These are phyloP conservation scores for Moricandia arvensis DNA, from an alignment of 345 rosid genomes.

Conservation along the genomic window DNA sequence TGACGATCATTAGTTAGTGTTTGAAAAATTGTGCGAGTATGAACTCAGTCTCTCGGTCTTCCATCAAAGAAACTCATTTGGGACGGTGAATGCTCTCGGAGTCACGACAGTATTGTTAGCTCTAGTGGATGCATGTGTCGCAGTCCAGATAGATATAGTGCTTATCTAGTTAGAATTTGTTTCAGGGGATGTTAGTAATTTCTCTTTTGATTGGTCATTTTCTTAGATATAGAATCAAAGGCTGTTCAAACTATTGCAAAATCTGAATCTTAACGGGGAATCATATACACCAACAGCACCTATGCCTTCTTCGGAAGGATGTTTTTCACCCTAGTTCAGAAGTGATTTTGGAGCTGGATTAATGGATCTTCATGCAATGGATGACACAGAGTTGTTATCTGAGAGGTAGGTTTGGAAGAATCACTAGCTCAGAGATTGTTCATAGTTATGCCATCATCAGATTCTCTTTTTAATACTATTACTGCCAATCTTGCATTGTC, in stretches of 20 bases:
- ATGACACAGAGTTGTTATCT: slow-evolving; percentile 89
- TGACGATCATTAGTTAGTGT: background rate
- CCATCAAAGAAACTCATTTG: too few species aligned
- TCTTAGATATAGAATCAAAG: slow-evolving; percentile 59
- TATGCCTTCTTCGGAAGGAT: slow-evolving; percentile 60
- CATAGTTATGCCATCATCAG: slow-evolving; percentile 2
- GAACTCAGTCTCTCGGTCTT: background rate
- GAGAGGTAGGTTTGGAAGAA: slow-evolving; percentile 56
- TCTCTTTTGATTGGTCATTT: background rate
- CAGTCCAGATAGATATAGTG: background rate
- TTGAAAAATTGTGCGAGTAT: background rate
- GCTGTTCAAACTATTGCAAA: slow-evolving; percentile 87
- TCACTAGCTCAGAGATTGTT: background rate
- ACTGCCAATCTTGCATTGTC: background rate
- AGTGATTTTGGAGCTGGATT: slow-evolving; percentile 99
- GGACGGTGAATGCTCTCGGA: too few species aligned
- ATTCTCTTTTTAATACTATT: background rate
- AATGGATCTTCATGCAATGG: slow-evolving; percentile 96
- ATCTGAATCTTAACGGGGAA: slow-evolving; percentile 89
- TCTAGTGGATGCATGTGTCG: background rate
- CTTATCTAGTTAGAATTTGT: background rate
- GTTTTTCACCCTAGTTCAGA: slow-evolving; percentile 82
- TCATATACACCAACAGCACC: slow-evolving; percentile 62
- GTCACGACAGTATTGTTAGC: too few species aligned
- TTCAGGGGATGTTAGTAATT: background rate